A percentile compares a stretch with the other conserved stretches of the same genome.
phyloP scores from a whole-genome alignment of 2,329 filamentous ascomycete species.

The Trichoderma atroviride region DNA sequence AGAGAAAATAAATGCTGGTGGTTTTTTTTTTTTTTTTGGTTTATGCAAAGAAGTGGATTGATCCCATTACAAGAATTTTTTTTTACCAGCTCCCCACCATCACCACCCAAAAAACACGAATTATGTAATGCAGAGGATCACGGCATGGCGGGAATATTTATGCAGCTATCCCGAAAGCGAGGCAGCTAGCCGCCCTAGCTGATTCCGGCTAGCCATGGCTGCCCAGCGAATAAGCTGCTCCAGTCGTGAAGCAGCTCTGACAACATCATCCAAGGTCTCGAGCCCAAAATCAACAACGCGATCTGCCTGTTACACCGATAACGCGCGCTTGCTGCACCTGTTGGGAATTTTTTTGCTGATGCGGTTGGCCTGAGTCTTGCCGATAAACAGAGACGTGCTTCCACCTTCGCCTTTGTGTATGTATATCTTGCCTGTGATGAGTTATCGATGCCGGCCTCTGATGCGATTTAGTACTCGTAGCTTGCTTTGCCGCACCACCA shows the following conservation, averaged over 20 bases:
- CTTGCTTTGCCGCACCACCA: not conserved
- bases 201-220: not conserved
- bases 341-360: not conserved
- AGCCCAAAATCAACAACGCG: constrained; percentile 22
- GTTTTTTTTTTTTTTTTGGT: not conserved
- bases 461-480: not conserved
- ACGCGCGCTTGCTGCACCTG: not conserved
- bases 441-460: not conserved
- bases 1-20: not conserved
- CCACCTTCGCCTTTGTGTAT: not conserved
- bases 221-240: not conserved
- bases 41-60: constrained; percentile 17
- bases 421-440: not conserved
- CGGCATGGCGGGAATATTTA: not conserved
- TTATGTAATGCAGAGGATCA: not conserved
- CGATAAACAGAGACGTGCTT: not conserved
- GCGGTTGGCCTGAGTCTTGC: not conserved
- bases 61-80: constrained; percentile 17
- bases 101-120: not conserved
- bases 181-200: not conserved
- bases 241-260: constrained; percentile 18
- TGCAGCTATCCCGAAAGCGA: not conserved
- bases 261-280: constrained; percentile 17
- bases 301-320: constrained; percentile 6
- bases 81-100: constrained; percentile 4